These are phyloP conservation scores for Globisporangium nagaii DNA, from an alignment of 352 stramenopile species.

Conservation along the genomic window DNA sequence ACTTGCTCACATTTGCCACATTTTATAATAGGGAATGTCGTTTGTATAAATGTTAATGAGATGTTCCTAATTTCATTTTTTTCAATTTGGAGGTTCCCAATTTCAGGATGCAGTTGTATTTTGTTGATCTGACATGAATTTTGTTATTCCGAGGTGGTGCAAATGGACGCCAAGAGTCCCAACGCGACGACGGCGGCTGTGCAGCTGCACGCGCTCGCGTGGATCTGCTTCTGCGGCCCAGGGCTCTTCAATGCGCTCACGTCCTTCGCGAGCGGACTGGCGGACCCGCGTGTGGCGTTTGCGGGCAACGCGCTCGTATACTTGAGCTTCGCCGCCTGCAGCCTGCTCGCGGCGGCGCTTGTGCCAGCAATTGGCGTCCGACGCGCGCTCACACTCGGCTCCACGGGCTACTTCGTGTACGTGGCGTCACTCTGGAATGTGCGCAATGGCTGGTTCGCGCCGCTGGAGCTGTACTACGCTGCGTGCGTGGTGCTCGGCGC, in stretches of 20 bases:
- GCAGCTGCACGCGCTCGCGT: constrained; percentile 32
- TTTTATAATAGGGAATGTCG: no score
- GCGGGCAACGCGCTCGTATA: constrained; percentile 46
- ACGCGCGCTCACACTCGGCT: constrained; percentile 40
- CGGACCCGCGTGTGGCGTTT: constrained; percentile 33
- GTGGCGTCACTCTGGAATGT: constrained; percentile 40
- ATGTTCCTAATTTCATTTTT: no score
- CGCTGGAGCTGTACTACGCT: constrained; percentile 1
- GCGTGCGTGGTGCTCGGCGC: constrained; percentile 44
- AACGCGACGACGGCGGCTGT: no score
- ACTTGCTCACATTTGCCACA: no score
- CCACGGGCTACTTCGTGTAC: constrained; percentile 56
- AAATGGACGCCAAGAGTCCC: no score
- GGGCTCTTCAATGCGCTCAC: constrained; percentile 53
- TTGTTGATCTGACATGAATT: no score
- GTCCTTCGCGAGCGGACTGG: constrained; percentile 34
- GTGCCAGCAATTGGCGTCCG: constrained; percentile 42
- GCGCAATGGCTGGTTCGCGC: constrained; percentile 12
- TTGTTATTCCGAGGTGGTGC: no score
- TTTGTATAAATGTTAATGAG: no score
- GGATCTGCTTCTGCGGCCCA: constrained; percentile 47
- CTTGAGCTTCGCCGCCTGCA: constrained; percentile 48
- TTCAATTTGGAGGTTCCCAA: no score
- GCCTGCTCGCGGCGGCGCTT: constrained; percentile 35
- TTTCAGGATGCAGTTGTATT: no score